phyloP scores from a whole-genome alignment of 2,329 filamentous ascomycete genomes.

The Dothidotthia symphoricarpi region DNA sequence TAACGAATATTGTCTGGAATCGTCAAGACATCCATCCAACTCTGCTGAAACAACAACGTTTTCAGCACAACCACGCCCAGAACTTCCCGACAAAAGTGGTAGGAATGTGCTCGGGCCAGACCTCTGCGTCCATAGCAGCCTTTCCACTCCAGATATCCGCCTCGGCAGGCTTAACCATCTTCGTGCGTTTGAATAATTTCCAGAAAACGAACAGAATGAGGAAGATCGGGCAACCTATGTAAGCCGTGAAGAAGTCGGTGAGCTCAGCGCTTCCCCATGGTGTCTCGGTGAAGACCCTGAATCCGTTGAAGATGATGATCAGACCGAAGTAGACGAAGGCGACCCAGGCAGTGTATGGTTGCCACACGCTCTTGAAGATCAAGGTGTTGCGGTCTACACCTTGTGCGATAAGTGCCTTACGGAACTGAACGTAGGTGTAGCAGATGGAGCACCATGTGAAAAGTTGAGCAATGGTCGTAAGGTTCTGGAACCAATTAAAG shows the following conservation, averaged over 20 bases:
- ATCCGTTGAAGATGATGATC: conserved; percentile 62
- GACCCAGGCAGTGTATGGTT: conserved; percentile 57
- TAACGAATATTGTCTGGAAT: not conserved
- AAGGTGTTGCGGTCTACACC: conserved; percentile 55
- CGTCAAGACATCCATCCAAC: not conserved
- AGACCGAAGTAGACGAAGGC: conserved; percentile 58
- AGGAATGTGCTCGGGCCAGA: conserved; percentile 46
- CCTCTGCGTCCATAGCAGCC: conserved; percentile 47
- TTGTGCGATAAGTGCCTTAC: conserved; percentile 46
- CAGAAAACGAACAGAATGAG: conserved; percentile 57
- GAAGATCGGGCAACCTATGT: conserved; percentile 46
- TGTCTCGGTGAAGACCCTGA: conserved; percentile 55
- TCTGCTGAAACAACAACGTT: not conserved
- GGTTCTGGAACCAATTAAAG: conserved; percentile 70
- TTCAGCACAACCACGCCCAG: conserved; percentile 50
- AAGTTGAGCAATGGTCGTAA: conserved; percentile 59
- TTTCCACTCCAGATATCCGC: conserved; percentile 51
- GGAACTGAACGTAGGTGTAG: conserved; percentile 60
- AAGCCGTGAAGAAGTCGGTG: conserved; percentile 52
- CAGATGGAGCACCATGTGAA: conserved; percentile 57
- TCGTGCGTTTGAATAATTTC: conserved; percentile 65
- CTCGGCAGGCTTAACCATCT: conserved; percentile 43
- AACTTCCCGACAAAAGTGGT: conserved; percentile 48
- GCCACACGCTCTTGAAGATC: conserved; percentile 50
- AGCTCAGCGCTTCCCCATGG: conserved; percentile 41